Conservation (phyloP, 1,284 basidiomycete genomes). For the Singerocomus inundabilis region DNA sequence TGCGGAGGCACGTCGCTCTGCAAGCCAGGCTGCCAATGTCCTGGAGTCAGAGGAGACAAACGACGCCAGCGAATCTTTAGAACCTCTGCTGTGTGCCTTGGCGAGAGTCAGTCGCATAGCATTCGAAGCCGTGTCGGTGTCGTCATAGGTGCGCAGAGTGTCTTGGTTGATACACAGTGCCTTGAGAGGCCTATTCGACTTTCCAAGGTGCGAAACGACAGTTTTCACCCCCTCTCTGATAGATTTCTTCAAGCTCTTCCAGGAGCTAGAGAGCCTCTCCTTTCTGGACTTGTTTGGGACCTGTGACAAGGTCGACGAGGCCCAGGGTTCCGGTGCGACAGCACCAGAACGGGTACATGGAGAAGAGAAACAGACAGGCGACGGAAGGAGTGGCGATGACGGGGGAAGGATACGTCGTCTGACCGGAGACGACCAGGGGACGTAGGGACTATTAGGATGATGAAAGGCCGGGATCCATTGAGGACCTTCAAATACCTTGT, state of each 20-base stretch:
- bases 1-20: slow-evolving; percentile 28
- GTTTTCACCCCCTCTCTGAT: slow-evolving; percentile 25
- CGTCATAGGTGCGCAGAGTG: slow-evolving; percentile 12
- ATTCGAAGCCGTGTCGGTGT: slow-evolving; percentile 2
- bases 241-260: slow-evolving; percentile 30
- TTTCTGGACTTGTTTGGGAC: slow-evolving; percentile 20
- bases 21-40: slow-evolving; percentile 42
- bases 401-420: slow-evolving; percentile 39
- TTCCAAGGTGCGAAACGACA: slow-evolving; percentile 21
- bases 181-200: slow-evolving; percentile 12
- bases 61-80: slow-evolving; percentile 24
- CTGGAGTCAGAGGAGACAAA: slow-evolving; percentile 35
- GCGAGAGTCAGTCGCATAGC: slow-evolving; percentile 3
- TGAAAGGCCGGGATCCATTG: slow-evolving; percentile 38
- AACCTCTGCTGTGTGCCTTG: neutral
- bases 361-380: slow-evolving; percentile 30
- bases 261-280: slow-evolving; percentile 30
- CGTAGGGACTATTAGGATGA: slow-evolving; percentile 50
- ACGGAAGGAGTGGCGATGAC: slow-evolving; percentile 26
- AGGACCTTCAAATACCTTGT: slow-evolving; percentile 31
- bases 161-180: slow-evolving; percentile 10
- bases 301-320: slow-evolving; percentile 24
- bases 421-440: slow-evolving; percentile 42
- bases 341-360: slow-evolving; percentile 38
- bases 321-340: slow-evolving; percentile 40